Evolutionary conservation across 805 yeast species (phyloP).

Genomic region (Starmera dryadoides): DNA sequence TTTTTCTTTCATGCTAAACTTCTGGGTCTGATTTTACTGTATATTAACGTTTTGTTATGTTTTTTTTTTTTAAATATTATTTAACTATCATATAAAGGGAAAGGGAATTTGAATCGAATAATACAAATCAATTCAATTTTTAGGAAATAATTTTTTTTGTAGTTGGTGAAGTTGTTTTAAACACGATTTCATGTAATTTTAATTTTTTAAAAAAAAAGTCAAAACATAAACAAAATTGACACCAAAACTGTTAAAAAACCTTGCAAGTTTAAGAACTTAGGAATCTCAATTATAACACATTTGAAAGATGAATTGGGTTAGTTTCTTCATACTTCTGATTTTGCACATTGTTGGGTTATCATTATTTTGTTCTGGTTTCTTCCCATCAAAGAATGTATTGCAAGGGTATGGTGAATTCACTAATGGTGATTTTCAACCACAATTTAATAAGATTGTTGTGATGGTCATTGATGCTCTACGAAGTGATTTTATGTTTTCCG

Average conservation of each 20-base stretch:
- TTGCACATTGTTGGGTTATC: constrained; percentile 47
- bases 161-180: too few relatives aligned
- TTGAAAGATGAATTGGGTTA: constrained; percentile 2
- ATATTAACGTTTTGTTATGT: too few relatives aligned
- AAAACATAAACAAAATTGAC: neutral
- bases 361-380: constrained; percentile 75
- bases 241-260: neutral
- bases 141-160: too few relatives aligned
- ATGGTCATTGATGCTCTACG: constrained; percentile 93
- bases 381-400: constrained; percentile 79
- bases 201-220: too few relatives aligned
- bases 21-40: too few relatives aligned
- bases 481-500: constrained; percentile 74
- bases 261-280: neutral
- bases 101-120: too few relatives aligned
- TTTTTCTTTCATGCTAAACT: too few relatives aligned
- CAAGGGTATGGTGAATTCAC: constrained; percentile 44
- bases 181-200: neutral
- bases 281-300: too few relatives aligned
- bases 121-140: too few relatives aligned
- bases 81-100: too few relatives aligned
- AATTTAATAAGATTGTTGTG: constrained; percentile 62
- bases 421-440: constrained; percentile 29
- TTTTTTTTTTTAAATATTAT: too few relatives aligned
- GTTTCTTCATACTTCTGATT: constrained; percentile 5